Base-by-base conservation (phyloP, 345 rosid genomes). In the Eucalyptus coolabah region DNA sequence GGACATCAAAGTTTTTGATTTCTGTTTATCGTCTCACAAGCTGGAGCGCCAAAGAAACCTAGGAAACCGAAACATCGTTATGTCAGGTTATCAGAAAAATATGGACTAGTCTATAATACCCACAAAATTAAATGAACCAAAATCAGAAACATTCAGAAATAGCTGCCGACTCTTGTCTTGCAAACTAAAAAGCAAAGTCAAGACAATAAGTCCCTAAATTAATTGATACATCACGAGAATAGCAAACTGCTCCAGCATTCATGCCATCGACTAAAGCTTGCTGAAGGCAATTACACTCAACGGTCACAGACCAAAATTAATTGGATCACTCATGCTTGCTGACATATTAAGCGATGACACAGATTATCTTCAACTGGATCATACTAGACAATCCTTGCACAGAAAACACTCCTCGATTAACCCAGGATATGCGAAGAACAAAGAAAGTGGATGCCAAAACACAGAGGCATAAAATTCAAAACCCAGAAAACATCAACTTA, bases 1-100 rank as follows among this genome's bases (percentile, higher is more conserved):
- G 92, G 94, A 92, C 97, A 95, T 95, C 93, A 91, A 88, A 92
- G 69, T 91, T 89, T 28, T 45, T 19, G 21, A 90, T 83, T 32
- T 72, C 32, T 21, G 47, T 53, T 4, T 81, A 59, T 44, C 5
- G 28, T 42, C 63, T 77, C 13, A 10, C 69, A n/a, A 16, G 49
- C 34, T 50, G 42, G 34, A 77, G 47, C 16, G 30, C 47, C 44
- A 12, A 67, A n/a, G 51, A 30, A 88, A 49, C 40, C 60, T 77
- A 50, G 81, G 42, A 63, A 88, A 65, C 6, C 21, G 8, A 54
- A 88, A 88, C 42, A 12, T 34, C 28, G 26, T 60, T 45, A 80
- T 40, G 47, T 77, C 47, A 77, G 47, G 26, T 77, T 21, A 77
- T 40, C 9, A 3, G 47, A 77, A 77, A 40, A 77, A 77, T 21